A percentile compares a stretch with the other conserved stretches of the same genome.
Conservation (phyloP, 2,329 filamentous ascomycete species). For the Tolypocladium nubicola region DNA sequence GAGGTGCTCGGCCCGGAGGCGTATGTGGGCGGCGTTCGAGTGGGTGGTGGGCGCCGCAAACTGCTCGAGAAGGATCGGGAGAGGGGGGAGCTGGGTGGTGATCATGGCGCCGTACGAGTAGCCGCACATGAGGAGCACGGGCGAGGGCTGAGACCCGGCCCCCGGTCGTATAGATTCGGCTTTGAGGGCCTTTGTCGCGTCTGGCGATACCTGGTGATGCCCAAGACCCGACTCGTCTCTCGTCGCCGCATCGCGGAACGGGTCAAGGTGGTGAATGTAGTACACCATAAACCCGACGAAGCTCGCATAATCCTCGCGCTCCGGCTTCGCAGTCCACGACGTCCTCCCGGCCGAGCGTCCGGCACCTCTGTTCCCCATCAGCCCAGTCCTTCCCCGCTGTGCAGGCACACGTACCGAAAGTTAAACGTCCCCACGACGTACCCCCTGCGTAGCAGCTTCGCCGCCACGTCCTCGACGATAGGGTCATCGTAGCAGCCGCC, state of each 20-base stretch:
- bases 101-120: constrained; percentile 91
- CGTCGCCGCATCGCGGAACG: constrained; percentile 14
- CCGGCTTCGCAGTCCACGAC: constrained; percentile 77
- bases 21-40: constrained; percentile 56
- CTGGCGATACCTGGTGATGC: not conserved
- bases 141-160: constrained; percentile 6
- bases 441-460: constrained; percentile 55
- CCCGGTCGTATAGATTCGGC: not conserved
- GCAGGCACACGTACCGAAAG: constrained; percentile 53
- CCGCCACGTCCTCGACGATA: constrained; percentile 57
- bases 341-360: constrained; percentile 64
- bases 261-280: constrained; percentile 54
- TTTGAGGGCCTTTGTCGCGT: not conserved
- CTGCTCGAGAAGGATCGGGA: constrained; percentile 45
- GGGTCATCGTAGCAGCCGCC: constrained; percentile 80
- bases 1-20: constrained; percentile 57
- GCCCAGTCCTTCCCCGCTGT: not conserved
- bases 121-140: constrained; percentile 54
- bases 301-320: constrained; percentile 73
- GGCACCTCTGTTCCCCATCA: constrained; percentile 52
- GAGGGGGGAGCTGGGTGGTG: constrained; percentile 58
- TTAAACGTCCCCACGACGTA: constrained; percentile 84
- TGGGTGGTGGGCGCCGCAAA: constrained; percentile 45
- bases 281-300: constrained; percentile 70
- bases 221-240: not conserved